Evolutionary conservation across 352 stramenopile species (phyloP), one percentile per base, ranked within the genome.

Genomic region (Globisporangium paroecandrum): DNA sequence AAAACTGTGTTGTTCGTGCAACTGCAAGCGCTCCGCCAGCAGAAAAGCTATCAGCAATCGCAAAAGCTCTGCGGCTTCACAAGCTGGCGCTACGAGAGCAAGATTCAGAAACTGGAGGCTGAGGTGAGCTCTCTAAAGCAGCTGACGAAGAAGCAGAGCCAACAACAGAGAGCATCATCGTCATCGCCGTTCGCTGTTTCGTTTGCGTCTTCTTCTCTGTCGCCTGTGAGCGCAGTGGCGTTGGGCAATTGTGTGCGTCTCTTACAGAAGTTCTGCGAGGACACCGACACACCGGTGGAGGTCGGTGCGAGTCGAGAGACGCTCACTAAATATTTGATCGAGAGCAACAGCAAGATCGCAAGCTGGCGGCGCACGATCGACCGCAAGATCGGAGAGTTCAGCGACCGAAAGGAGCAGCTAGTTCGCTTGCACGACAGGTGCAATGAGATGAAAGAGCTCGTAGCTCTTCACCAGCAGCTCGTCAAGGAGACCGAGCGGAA

Each of bases 311-410:
- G 66, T 34, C 49, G 49, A 10, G 32, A 47, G 8, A 62, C 55
- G 7, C 66, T 79, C 20, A 41, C 66, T 1, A 66, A 51, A n/a
- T 83, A 81, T 46, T 67, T 82, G 27, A 55, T 78, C 8, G 75
- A 83, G 53, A 87, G 81, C 7, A 85, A 79, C 51, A 71, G 73
- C 29, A 84, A 88, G 46, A 67, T 87, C 18, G 71, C 69, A 0
- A 63, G 72, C 24, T 89, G 80, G 82, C 77, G 77, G 70, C 65
- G 76, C 5, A 66, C 72, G 1, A 74, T 87, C 20, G 77, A 87
- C 58, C 72, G 72, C 20, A 86, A 79, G 62, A 70, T 83, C 27
- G 34, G 68, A 1, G 77, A 89, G 66, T 82, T 86, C 46, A 64
- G 64, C 4, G 69, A 80, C 38, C 74, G 71, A 53, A 82, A 81